Conservation (phyloP, 2,329 filamentous ascomycete species). For the Xylariaceae sp. region DNA sequence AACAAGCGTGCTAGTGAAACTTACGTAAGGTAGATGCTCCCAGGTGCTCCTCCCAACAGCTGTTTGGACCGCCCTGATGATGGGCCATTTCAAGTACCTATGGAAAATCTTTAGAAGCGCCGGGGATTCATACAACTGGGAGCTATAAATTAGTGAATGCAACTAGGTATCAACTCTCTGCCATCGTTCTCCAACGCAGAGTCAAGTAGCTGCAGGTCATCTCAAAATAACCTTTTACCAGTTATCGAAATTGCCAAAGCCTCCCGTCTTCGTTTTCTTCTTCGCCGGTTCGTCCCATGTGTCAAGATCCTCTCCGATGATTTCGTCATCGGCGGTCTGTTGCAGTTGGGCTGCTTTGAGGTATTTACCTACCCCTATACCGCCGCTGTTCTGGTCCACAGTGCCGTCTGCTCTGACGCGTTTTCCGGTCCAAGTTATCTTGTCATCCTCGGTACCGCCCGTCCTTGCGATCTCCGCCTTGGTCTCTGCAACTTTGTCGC, state of each 20-base stretch:
- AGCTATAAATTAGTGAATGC: background rate
- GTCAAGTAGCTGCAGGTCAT: background rate
- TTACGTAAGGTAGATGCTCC: background rate
- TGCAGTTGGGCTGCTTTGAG: slow-evolving; percentile 56
- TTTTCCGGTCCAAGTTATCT: slow-evolving; percentile 95
- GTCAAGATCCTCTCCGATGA: slow-evolving; percentile 58
- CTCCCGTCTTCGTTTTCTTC: slow-evolving; percentile 75
- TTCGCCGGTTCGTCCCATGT: slow-evolving; percentile 65
- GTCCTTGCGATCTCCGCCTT: slow-evolving; percentile 58
- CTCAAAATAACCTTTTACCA: slow-evolving; percentile 56
- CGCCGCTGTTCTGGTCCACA: slow-evolving; percentile 42
- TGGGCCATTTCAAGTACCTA: background rate
- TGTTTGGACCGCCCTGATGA: background rate
- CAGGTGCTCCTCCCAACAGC: background rate
- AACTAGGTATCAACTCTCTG: background rate
- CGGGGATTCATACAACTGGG: background rate
- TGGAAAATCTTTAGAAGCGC: too few relatives aligned
- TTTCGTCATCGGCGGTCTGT: slow-evolving; percentile 49
- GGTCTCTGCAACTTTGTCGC: slow-evolving; percentile 54
- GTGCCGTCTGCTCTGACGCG: slow-evolving; percentile 67
- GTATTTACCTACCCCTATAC: slow-evolving; percentile 70
- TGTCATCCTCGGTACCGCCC: slow-evolving; percentile 80
- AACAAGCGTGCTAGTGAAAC: background rate
- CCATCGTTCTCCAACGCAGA: background rate
- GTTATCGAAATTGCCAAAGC: slow-evolving; percentile 91